Evolutionary conservation across 495 filamentous ascomycete species (phyloP), one percentile per base, ranked within the genome.

Genomic region (Penicillium riverlandense): DNA sequence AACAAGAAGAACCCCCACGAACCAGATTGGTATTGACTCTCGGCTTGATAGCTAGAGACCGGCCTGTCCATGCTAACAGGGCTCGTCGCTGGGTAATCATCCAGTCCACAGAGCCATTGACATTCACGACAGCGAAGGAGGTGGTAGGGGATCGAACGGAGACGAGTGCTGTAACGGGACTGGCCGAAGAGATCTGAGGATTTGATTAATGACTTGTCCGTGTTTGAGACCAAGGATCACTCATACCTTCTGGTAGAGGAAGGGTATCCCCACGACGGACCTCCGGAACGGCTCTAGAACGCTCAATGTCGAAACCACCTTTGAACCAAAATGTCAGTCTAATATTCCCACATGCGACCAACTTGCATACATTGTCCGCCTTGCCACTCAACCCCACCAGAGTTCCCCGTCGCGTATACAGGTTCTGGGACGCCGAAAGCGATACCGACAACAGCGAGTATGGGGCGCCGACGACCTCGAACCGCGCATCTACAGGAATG

Each of bases 41-140:
- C 1, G 92, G 91, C 16, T 75, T 75, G 10, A 92, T 74, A 11
- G 76, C 67, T 16, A 98, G 71, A 2, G 88, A 87, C 58, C 90
- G 83, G 27, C 92, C 92, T n/a, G 89, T 94, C 92, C 92, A 98
- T 43, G 92, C 94, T 9, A 96, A 74, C 43, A 98, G 72, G 8
- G 87, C 88, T 47, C 84, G 80, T 40, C 86, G 73, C 60, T 95
- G 90, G 9, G 85, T 75, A 27, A 98, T 68, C 74, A 91, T 89
- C 92, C 94, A 98, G 69, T 98, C 92, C 45, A 85, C 78, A n/a
- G 88, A 87, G 28, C 92, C 92, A 72, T 98, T 87, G 31, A 98
- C 78, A 54, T 90, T 80, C 12, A 98, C 72, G 12, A 95, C 80
- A 13, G 82, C 80, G 53, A 98, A 90, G 8, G 89, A 90, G 0